Conservation (phyloP, 106 monocot genomes). For the Ottelia alismoides region DNA sequence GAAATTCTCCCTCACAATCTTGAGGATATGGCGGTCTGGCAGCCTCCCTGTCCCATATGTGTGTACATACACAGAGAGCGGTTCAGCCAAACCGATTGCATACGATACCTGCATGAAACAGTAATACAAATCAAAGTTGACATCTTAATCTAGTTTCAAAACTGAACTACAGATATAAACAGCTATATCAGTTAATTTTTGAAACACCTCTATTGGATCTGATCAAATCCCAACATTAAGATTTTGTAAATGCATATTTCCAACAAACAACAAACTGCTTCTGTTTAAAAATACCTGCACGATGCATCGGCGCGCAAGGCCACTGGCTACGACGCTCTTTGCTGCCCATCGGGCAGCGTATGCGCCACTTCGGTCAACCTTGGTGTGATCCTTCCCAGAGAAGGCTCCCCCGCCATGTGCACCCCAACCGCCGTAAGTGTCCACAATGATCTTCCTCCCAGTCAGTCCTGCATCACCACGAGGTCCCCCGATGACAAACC, state of each 20-base stretch:
- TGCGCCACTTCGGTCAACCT: slow-evolving; percentile 23
- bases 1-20: slow-evolving; percentile 11
- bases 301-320: slow-evolving; percentile 4
- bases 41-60: slow-evolving; percentile 7
- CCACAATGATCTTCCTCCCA: no score
- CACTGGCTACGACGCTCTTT: slow-evolving; percentile 15
- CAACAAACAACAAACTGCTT: no score
- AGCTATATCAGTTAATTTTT: no score
- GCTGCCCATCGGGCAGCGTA: slow-evolving; percentile 17
- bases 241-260: no score
- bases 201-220: no score
- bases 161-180: no score
- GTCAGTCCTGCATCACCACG: slow-evolving; percentile 8
- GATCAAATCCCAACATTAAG: no score
- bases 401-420: slow-evolving; percentile 16
- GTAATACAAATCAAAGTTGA: no score
- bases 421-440: no score
- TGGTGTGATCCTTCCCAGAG: slow-evolving; percentile 24
- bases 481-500: no score
- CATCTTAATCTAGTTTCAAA: no score
- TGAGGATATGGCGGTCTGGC: slow-evolving; percentile 6
- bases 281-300: slow-evolving; percentile 7
- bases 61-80: slow-evolving; percentile 11
- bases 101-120: slow-evolving; percentile 9
- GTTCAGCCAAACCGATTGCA: slow-evolving; percentile 13